These are phyloP conservation scores for Fusarium redolens DNA, from an alignment of 2,329 filamentous ascomycete genomes.

Conservation along the genomic window DNA sequence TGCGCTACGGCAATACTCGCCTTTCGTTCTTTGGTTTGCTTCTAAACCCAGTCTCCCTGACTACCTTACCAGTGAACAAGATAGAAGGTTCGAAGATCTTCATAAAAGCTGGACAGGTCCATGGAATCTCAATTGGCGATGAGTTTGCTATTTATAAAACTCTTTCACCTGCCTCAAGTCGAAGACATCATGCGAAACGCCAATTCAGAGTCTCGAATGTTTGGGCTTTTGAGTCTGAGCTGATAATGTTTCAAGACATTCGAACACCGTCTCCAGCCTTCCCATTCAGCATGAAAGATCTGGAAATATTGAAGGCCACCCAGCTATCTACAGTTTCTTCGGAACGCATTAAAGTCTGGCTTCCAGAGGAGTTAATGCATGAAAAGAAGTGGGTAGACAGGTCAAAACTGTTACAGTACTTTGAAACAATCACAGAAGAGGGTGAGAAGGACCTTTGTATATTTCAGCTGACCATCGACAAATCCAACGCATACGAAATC, in stretches of 20 bases:
- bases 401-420: rapidly evolving
- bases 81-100: not conserved
- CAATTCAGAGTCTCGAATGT: not conserved
- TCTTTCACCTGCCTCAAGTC: too few species aligned
- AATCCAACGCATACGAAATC: not conserved
- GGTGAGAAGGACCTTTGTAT: not conserved
- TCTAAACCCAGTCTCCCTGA: rapidly evolving
- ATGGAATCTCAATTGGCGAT: not conserved
- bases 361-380: rapidly evolving
- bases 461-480: rapidly evolving
- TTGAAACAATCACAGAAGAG: rapidly evolving
- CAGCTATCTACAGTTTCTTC: not conserved
- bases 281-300: not conserved
- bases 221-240: not conserved
- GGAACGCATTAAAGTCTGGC: rapidly evolving
- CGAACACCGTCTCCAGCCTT: rapidly evolving
- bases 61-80: rapidly evolving
- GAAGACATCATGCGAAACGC: too few species aligned
- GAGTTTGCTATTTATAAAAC: rapidly evolving
- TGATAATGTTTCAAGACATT: rapidly evolving
- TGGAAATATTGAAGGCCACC: rapidly evolving
- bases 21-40: not conserved
- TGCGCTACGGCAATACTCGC: not conserved
- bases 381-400: rapidly evolving
- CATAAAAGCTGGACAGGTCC: not conserved